Percentiles rank a stretch among this genome's conserved stretches.
These are phyloP conservation scores for Azolla pinnata DNA, from an alignment of 75 land plant species.

Conservation along the genomic window DNA sequence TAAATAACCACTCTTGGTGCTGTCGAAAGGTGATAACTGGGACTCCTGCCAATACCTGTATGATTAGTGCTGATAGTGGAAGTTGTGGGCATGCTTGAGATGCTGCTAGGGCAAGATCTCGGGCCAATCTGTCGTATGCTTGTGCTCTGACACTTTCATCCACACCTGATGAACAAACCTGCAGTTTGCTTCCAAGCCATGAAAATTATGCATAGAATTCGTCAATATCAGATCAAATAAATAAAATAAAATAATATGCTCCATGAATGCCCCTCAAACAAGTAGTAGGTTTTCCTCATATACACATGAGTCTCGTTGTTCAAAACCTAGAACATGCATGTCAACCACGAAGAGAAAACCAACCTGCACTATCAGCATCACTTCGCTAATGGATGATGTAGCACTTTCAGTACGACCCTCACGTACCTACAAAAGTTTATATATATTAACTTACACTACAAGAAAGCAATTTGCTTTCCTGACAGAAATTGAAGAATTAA, in stretches of 20 bases:
- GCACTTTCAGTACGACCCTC: constrained; percentile 61
- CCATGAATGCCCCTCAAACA: no score
- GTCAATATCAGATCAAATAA: not conserved
- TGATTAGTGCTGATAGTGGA: constrained; percentile 64
- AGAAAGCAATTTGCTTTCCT: no score
- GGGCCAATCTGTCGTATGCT: constrained; percentile 53
- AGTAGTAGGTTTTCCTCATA: no score
- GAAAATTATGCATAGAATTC: not conserved
- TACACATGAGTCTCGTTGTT: not conserved
- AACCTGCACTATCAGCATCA: constrained; percentile 83
- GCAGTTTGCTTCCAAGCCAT: constrained; percentile 6
- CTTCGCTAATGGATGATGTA: constrained; percentile 31
- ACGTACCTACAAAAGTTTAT: constrained; percentile 71
- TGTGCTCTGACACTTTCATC: constrained; percentile 30
- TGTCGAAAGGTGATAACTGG: no score
- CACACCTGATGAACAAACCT: constrained; percentile 63
- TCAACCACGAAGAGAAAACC: not conserved
- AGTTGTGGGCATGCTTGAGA: constrained; percentile 47
- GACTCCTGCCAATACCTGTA: constrained; percentile 54
- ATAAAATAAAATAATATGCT: not conserved
- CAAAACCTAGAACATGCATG: not conserved
- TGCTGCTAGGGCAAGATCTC: constrained; percentile 41
- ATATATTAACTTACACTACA: no score
- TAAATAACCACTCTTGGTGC: no score
- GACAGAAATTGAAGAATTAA: no score